Conservation (phyloP, 1,284 basidiomycete genomes). For the Crepidotus sp. region DNA sequence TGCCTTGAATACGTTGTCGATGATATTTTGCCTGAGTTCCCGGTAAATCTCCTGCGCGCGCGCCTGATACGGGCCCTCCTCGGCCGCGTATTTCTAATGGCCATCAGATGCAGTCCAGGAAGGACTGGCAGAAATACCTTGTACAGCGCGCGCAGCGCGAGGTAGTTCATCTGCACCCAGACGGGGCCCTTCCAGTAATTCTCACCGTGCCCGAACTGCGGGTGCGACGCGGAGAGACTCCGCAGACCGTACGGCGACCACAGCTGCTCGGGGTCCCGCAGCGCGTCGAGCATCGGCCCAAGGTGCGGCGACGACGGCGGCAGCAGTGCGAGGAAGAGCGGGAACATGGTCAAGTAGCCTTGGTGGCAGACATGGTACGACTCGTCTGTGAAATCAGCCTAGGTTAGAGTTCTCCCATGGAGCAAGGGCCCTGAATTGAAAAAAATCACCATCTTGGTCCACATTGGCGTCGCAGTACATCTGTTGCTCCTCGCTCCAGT, state of each 20-base stretch:
- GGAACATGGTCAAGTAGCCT: slow-evolving; percentile 91
- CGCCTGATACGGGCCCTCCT: slow-evolving; percentile 73
- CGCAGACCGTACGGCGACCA: slow-evolving; percentile 90
- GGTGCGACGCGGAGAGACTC: slow-evolving; percentile 76
- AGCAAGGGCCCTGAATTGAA: not conserved
- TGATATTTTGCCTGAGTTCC: slow-evolving; percentile 72
- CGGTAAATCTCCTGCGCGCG: slow-evolving; percentile 72
- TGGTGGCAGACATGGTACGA: slow-evolving; percentile 85
- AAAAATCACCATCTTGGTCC: slow-evolving; percentile 61
- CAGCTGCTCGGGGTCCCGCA: slow-evolving; percentile 73
- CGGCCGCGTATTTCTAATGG: slow-evolving; percentile 67
- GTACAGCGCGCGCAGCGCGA: slow-evolving; percentile 70
- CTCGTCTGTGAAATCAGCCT: slow-evolving; percentile 61
- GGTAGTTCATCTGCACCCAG: slow-evolving; percentile 96
- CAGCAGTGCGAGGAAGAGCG: slow-evolving; percentile 77
- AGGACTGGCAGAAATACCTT: slow-evolving; percentile 40
- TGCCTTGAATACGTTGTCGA: slow-evolving; percentile 82
- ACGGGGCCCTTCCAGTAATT: slow-evolving; percentile 97
- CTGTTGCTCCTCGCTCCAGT: slow-evolving; percentile 82
- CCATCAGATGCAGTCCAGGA: slow-evolving; percentile 6
- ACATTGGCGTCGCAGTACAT: slow-evolving; percentile 93
- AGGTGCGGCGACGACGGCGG: slow-evolving; percentile 70
- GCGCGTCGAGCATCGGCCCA: slow-evolving; percentile 68
- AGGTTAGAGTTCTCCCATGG: not conserved
- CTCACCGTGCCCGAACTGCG: slow-evolving; percentile 84